These are phyloP conservation scores for Pseudogymnoascus sp. DNA, from an alignment of 2,329 filamentous ascomycete genomes.

Conservation along the genomic window DNA sequence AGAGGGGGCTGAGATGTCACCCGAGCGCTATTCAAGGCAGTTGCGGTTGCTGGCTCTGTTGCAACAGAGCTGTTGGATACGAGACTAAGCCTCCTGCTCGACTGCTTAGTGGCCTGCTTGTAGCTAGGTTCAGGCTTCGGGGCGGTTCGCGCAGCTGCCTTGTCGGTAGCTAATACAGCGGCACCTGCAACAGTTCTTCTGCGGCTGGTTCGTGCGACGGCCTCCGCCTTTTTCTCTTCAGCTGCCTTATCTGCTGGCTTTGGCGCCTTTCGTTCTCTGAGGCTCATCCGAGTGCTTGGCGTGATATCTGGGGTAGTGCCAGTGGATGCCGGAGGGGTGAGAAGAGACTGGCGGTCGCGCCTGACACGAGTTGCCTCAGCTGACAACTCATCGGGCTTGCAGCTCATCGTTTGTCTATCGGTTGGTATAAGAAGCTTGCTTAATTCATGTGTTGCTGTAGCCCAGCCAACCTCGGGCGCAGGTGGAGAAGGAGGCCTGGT, in stretches of 20 bases:
- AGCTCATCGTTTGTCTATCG: constrained; percentile 67
- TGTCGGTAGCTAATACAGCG: constrained; percentile 37
- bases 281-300: constrained; percentile 55
- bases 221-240: constrained; percentile 37
- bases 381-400: constrained; percentile 68
- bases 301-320: constrained; percentile 22
- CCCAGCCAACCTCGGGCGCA: constrained; percentile 77
- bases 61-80: constrained; percentile 31
- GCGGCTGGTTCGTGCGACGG: constrained; percentile 34
- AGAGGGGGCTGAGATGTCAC: constrained; percentile 4
- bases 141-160: constrained; percentile 28
- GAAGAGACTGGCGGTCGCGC: constrained; percentile 53
- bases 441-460: constrained; percentile 72
- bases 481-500: constrained; percentile 53
- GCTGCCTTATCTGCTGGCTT: constrained; percentile 44
- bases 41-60: constrained; percentile 17
- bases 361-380: constrained; percentile 55
- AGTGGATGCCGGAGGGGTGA: constrained; percentile 30
- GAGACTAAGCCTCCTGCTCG: constrained; percentile 34
- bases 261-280: constrained; percentile 59
- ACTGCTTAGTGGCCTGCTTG: constrained; percentile 21
- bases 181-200: constrained; percentile 54
- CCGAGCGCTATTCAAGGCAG: constrained; percentile 14
- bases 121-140: constrained; percentile 24
- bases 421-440: constrained; percentile 73